phyloP scores from a whole-genome alignment of 495 filamentous ascomycete species.

The Podospora didyma region DNA sequence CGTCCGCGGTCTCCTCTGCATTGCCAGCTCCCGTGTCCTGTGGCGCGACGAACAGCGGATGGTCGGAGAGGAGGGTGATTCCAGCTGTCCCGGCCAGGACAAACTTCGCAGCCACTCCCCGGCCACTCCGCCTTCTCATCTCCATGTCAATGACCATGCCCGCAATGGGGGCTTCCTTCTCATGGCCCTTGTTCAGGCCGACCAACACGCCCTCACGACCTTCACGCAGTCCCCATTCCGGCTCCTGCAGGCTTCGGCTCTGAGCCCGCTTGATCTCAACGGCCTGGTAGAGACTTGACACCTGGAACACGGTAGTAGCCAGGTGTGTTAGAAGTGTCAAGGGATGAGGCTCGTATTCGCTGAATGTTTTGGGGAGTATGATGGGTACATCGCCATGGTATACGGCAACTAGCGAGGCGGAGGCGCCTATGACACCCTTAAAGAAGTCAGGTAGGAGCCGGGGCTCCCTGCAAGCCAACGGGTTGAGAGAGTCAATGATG shows the following conservation, averaged over 20 bases:
- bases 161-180: conserved; percentile 11
- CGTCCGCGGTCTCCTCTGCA: conserved; percentile 43
- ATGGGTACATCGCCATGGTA: conserved; percentile 66
- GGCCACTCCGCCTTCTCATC: conserved; percentile 72
- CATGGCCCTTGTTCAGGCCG: conserved; percentile 36
- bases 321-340: conserved; percentile 54
- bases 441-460: conserved; percentile 50
- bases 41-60: conserved; percentile 59
- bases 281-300: conserved; percentile 61
- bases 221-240: conserved; percentile 73
- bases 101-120: conserved; percentile 74
- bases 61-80: conserved; percentile 72
- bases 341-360: conserved; percentile 61
- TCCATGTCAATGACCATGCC: conserved; percentile 83
- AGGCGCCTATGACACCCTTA: conserved; percentile 48
- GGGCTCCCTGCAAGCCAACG: conserved; percentile 35
- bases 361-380: conserved; percentile 17
- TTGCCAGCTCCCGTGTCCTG: conserved; percentile 23
- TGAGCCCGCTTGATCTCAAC: conserved; percentile 62
- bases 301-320: conserved; percentile 45
- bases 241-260: conserved; percentile 64
- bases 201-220: conserved; percentile 69
- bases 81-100: conserved; percentile 40
- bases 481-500: conserved; percentile 60
- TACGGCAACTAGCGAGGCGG: conserved; percentile 53